phyloP scores from a whole-genome alignment of 176 grass and related monocot genomes.

The Ananas comosus region DNA sequence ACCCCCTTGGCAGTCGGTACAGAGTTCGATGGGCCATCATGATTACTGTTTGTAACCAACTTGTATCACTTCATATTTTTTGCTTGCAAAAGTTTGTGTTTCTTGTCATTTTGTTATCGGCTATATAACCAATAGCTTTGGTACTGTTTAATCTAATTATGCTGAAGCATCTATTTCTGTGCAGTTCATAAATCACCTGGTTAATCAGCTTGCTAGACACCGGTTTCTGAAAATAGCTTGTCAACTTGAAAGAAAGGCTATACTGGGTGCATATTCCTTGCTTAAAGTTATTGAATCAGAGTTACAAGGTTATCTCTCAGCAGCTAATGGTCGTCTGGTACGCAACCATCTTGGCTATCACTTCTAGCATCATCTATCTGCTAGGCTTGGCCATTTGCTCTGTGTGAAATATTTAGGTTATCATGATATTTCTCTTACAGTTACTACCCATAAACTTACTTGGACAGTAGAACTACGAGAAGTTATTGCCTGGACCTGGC shows the following conservation, averaged over 20 bases:
- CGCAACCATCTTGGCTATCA: conserved; percentile 6
- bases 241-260: conserved; percentile 47
- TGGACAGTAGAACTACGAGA: too few relatives aligned
- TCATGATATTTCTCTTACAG: background rate
- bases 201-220: conserved; percentile 68
- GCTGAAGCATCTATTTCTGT: conserved; percentile 18
- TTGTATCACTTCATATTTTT: too few relatives aligned
- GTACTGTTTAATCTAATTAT: background rate
- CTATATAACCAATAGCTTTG: background rate
- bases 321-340: conserved; percentile 55
- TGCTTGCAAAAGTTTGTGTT: too few relatives aligned
- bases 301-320: conserved; percentile 62
- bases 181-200: conserved; percentile 82
- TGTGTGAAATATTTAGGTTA: background rate
- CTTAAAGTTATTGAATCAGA: conserved; percentile 71
- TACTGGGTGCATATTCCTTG: conserved; percentile 50
- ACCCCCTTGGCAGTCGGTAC: too few relatives aligned
- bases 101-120: background rate
- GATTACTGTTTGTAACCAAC: background rate
- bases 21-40: background rate
- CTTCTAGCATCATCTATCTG: conserved; percentile 1
- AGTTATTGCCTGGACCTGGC: too few relatives aligned
- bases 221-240: conserved; percentile 71
- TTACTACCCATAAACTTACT: background rate
- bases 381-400: background rate